Conservation (phyloP, 495 filamentous ascomycete genomes). For the Recurvomyces mirabilis region DNA sequence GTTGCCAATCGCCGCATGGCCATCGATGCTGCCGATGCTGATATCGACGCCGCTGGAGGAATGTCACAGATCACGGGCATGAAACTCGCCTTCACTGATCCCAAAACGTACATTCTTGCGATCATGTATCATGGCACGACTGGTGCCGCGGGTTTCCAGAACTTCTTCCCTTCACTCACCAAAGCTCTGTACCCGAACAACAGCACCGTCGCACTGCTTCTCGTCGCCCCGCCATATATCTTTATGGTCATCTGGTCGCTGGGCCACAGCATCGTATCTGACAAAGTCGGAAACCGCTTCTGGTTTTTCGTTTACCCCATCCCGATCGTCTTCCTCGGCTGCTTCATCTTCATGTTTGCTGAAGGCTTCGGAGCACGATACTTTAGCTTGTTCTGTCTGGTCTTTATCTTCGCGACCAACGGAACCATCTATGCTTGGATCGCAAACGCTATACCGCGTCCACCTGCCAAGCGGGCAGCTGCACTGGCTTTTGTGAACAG, state of each 20-base stretch:
- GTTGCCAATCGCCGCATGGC: conserved; percentile 41
- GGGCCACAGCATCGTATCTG: conserved; percentile 37
- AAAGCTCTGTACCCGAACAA: conserved; percentile 34
- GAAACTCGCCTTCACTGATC: conserved; percentile 41
- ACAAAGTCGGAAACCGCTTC: conserved; percentile 37
- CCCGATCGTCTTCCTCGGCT: conserved; percentile 40
- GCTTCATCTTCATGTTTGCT: conserved; percentile 42
- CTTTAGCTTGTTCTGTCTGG: conserved; percentile 44
- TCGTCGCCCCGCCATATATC: conserved; percentile 44
- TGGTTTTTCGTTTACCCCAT: conserved; percentile 44
- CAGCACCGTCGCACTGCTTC: conserved; percentile 37
- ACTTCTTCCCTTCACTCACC: conserved; percentile 44
- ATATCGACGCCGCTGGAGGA: conserved; percentile 38
- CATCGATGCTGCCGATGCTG: conserved; percentile 36
- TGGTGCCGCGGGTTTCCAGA: conserved; percentile 43
- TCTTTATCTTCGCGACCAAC: conserved; percentile 44
- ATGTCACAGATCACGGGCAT: conserved; percentile 40
- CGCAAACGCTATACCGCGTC: conserved; percentile 40
- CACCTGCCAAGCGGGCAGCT: conserved; percentile 45
- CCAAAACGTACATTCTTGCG: conserved; percentile 41
- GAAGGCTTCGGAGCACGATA: conserved; percentile 39
- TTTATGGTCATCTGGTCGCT: conserved; percentile 44
- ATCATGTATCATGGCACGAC: conserved; percentile 43
- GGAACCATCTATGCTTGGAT: conserved; percentile 46
- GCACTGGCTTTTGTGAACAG: conserved; percentile 46